phyloP scores from a whole-genome alignment of 176 grass and related monocot genomes.

The Saccharum officinarum region DNA sequence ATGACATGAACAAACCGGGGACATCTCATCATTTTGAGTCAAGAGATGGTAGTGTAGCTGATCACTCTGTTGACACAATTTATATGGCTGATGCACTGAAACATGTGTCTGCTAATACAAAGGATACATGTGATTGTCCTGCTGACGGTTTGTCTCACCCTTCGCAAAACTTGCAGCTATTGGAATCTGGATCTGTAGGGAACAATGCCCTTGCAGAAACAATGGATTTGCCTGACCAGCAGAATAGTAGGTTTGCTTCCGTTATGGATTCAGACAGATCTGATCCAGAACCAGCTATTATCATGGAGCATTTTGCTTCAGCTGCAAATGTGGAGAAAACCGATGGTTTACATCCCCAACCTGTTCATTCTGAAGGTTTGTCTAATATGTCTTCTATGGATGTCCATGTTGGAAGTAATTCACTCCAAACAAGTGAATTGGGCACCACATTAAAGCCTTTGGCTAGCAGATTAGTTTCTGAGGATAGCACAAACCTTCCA shows the following conservation, averaged over 20 bases:
- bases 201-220: constrained; percentile 33
- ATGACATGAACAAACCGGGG: constrained; percentile 26
- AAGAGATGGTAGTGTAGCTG: constrained; percentile 13
- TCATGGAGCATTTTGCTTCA: constrained; percentile 13
- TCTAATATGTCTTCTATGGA: constrained; percentile 31
- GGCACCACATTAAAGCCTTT: constrained; percentile 32
- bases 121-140: constrained; percentile 30
- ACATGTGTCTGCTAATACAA: constrained; percentile 21
- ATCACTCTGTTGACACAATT: constrained; percentile 29
- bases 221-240: constrained; percentile 35
- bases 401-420: constrained; percentile 15
- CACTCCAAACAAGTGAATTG: constrained; percentile 30
- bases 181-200: constrained; percentile 26
- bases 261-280: constrained; percentile 37
- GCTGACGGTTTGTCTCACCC: constrained; percentile 30
- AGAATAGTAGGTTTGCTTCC: constrained; percentile 23
- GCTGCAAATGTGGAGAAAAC: constrained; percentile 32
- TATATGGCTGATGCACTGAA: constrained; percentile 15
- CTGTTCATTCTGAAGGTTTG: constrained; percentile 19
- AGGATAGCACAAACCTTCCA: constrained; percentile 58
- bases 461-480: constrained; percentile 42
- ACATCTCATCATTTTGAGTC: neutral
- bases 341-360: neutral
- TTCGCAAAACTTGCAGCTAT: constrained; percentile 13
- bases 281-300: constrained; percentile 26